Conservation (phyloP, 768 basidiomycete genomes). For the Mrakia frigida region DNA sequence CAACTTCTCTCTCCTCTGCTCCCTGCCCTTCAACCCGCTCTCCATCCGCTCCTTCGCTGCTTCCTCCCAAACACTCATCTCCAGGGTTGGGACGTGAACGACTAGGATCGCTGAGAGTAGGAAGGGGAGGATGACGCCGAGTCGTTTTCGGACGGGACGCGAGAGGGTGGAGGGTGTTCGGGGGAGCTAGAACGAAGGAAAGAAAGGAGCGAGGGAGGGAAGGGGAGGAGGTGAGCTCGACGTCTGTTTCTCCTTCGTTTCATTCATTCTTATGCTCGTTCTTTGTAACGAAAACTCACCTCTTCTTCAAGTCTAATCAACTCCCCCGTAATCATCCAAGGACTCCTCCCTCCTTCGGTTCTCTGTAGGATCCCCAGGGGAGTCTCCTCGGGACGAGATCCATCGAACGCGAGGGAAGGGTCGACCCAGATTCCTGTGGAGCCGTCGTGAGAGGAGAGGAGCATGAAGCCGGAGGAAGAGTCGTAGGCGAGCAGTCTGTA, state of each 20-base stretch:
- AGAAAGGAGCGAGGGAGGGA: neutral
- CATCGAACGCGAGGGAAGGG: neutral
- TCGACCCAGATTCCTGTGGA: slow-evolving; percentile 13
- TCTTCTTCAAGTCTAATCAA: neutral
- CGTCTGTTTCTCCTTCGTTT: neutral
- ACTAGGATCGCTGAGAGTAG: neutral
- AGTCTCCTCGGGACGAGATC: neutral
- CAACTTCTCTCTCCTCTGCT: neutral
- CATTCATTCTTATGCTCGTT: no score
- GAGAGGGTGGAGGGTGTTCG: neutral
- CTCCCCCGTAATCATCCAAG: slow-evolving; percentile 5
- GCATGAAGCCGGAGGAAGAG: slow-evolving; percentile 8
- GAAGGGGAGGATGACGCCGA: neutral
- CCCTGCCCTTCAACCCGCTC: neutral
- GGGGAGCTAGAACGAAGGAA: neutral
- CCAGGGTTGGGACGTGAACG: neutral
- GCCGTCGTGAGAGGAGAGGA: neutral
- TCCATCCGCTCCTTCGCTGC: neutral
- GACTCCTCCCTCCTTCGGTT: neutral
- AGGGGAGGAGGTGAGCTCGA: neutral
- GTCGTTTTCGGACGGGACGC: neutral
- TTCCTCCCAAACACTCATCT: neutral
- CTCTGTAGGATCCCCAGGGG: neutral
- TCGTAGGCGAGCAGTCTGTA: slow-evolving; percentile 5
- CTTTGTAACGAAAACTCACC: neutral